Conservation (phyloP, 495 filamentous ascomycete species). For the Aspergillus avenaceus region DNA sequence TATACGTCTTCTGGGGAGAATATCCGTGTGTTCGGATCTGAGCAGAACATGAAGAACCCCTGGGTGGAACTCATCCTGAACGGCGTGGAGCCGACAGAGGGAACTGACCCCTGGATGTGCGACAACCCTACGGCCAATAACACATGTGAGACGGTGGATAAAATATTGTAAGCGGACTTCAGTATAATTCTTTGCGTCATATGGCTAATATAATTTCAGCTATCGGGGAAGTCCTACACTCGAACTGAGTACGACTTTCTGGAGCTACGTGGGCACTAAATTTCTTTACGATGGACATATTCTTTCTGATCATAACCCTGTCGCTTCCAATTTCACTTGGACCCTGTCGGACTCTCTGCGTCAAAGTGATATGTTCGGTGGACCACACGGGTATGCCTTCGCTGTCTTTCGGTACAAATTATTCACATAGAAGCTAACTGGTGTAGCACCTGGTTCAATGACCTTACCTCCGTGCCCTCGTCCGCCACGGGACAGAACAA, state of each 20-base stretch:
- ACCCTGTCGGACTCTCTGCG: conserved; percentile 31
- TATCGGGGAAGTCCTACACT: conserved; percentile 49
- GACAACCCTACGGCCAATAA: conserved; percentile 43
- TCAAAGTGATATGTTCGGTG: conserved; percentile 48
- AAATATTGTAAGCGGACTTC: conserved; percentile 41
- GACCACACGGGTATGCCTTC: conserved; percentile 36
- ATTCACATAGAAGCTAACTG: neutral
- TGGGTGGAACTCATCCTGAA: conserved; percentile 47
- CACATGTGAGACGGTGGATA: conserved; percentile 60
- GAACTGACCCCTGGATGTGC: conserved; percentile 35
- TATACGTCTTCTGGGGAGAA: conserved; percentile 52
- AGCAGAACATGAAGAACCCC: conserved; percentile 44
- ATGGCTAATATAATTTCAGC: conserved; percentile 1
- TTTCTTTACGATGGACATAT: conserved; percentile 53
- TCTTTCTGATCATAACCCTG: conserved; percentile 59
- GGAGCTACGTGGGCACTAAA: conserved; percentile 42
- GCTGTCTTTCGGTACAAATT: too few relatives aligned
- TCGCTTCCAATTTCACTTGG: conserved; percentile 53
- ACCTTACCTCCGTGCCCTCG: conserved; percentile 31
- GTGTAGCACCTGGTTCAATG: conserved; percentile 48
- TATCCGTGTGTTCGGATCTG: conserved; percentile 39
- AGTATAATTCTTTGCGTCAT: too few relatives aligned
- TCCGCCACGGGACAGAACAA: conserved; percentile 27
- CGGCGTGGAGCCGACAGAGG: conserved; percentile 41
- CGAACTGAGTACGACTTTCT: conserved; percentile 35